Evolutionary conservation across 1,139 yeast species (phyloP), one percentile per base, ranked within the genome.

Genomic region (Kurtzmaniella quercitrusa): DNA sequence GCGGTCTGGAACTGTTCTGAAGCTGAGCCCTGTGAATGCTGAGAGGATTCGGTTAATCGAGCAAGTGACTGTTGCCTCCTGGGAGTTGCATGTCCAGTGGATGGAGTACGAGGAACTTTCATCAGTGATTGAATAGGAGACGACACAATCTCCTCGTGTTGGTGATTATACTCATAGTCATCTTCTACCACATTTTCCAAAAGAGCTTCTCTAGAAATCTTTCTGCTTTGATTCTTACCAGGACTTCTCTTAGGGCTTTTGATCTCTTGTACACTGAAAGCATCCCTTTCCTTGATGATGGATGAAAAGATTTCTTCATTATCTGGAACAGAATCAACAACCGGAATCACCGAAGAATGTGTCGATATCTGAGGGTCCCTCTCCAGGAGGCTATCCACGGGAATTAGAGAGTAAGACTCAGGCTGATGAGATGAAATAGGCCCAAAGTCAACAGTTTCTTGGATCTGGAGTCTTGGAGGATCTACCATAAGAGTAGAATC

Each of bases 351-450:
- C 3, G 31, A 27, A n/a, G 31, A 27, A n/a, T 27, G 31, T 12
- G 10, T 4, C 14, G 31, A 27, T 27, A 12, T 12, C 10, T 27
- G 31, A 10, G 14, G 31, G 5, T 27, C 31, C 31, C 31, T 31
- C 5, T 58, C 50, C n/a, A 57, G 55, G 25, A 58, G 54, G 43
- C 60, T 58, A 16, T 48, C 7, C 53, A 49, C 3, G 33, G 43
- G 21, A 42, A 15, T 6, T 47, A 51, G 40, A 33, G 44, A 36
- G 25, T 42, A 21, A n/a, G 46, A 44, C 16, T 46, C 49, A n/a
- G 43, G 37, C 27, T 46, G 49, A 34, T 48, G 51, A 10, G 50
- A 50, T 3, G 48, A 42, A 8, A 43, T 34, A 11, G 41, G 44
- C 10, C 39, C 21, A 9, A 29, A 27, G 3, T 41, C 38, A 4